These are phyloP conservation scores for Trichoderma koningii DNA, from an alignment of 2,329 filamentous ascomycete species.

Conservation along the genomic window DNA sequence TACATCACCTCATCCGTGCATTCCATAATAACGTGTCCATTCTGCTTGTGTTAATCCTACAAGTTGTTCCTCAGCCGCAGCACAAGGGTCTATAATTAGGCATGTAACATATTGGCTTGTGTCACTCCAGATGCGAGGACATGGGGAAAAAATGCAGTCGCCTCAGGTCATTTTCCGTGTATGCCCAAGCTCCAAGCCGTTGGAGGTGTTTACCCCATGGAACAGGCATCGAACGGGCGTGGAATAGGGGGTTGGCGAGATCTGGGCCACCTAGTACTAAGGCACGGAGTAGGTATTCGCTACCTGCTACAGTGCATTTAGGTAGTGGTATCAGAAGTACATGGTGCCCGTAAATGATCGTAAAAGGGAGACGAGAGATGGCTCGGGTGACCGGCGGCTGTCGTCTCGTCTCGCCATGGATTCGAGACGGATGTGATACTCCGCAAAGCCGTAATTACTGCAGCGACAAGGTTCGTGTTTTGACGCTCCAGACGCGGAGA, in stretches of 20 bases:
- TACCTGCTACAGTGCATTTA: too few relatives aligned
- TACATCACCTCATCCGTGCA: not conserved
- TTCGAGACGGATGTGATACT: not conserved
- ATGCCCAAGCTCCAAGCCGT: not conserved
- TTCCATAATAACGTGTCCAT: not conserved
- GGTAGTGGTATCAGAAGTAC: too few relatives aligned
- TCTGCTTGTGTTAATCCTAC: not conserved
- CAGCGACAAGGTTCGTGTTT: not conserved
- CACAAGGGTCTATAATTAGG: not conserved
- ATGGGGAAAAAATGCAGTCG: not conserved
- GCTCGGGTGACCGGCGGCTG: not conserved
- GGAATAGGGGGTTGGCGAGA: conserved; percentile 1
- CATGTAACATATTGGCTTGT: not conserved
- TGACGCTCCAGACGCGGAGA: not conserved
- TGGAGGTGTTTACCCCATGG: not conserved
- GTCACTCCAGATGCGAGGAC: not conserved
- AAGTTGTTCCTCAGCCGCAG: conserved; percentile 7
- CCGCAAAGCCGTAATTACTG: conserved; percentile 22
- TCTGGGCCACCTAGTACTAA: not conserved
- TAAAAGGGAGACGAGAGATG: conserved; percentile 16
- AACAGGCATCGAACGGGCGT: not conserved
- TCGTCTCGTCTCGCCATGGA: not conserved
- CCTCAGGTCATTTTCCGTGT: not conserved
- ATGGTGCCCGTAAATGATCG: not conserved
- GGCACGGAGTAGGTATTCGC: too few relatives aligned